Percentiles rank a stretch among this genome's conserved stretches.
phyloP scores from a whole-genome alignment of 2,329 filamentous ascomycete species.

The Calycina marina region DNA sequence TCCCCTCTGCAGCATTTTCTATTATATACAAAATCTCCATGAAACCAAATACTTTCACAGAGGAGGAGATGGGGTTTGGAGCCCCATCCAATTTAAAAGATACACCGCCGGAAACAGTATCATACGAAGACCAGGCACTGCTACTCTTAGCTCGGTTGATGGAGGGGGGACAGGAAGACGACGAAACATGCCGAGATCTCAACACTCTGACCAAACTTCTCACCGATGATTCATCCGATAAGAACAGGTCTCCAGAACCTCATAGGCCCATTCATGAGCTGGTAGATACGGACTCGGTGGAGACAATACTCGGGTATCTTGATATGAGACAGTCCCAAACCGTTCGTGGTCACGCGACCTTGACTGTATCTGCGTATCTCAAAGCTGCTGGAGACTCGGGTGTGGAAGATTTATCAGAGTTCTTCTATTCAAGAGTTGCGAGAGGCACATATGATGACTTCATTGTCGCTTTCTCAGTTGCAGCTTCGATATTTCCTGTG shows the following conservation, averaged over 20 bases:
- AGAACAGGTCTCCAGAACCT: constrained; percentile 10
- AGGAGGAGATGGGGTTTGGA: neutral
- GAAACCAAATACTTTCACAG: too few relatives aligned
- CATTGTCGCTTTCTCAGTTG: constrained; percentile 86
- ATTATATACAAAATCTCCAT: too few relatives aligned
- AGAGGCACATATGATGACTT: constrained; percentile 76
- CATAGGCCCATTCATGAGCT: constrained; percentile 32
- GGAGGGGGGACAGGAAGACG: constrained; percentile 76
- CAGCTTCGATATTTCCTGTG: constrained; percentile 75
- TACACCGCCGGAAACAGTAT: constrained; percentile 10
- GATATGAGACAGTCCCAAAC: constrained; percentile 66
- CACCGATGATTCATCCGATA: constrained; percentile 29
- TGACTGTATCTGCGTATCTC: constrained; percentile 72
- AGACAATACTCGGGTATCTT: constrained; percentile 73
- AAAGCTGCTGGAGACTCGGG: constrained; percentile 62
- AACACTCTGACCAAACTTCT: constrained; percentile 45
- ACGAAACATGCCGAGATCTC: constrained; percentile 47
- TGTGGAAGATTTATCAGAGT: constrained; percentile 52
- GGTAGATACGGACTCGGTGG: constrained; percentile 61
- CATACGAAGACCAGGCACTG: constrained; percentile 19
- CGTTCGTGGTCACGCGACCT: constrained; percentile 66
- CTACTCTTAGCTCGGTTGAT: constrained; percentile 70
- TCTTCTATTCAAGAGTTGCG: constrained; percentile 58
- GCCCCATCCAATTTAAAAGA: neutral
- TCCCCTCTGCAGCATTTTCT: too few relatives aligned